Conservation (phyloP, 1,284 basidiomycete genomes). For the Fomitopsis schrenkii region DNA sequence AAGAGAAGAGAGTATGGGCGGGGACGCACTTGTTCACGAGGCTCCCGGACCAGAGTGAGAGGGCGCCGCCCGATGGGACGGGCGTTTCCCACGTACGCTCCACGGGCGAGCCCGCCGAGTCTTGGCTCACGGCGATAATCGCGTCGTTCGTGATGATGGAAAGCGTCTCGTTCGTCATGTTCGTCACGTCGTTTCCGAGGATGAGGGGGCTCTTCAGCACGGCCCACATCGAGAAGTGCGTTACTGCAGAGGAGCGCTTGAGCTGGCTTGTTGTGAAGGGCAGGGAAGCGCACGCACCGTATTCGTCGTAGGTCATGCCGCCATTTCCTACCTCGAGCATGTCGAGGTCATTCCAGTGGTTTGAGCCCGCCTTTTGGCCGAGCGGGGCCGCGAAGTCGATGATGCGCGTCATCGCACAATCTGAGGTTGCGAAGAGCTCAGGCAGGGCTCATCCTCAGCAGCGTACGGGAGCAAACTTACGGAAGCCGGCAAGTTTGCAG, state of each 20-base stretch:
- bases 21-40: slow-evolving; percentile 27
- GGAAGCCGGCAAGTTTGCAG: slow-evolving; percentile 37
- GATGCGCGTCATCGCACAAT: slow-evolving; percentile 34
- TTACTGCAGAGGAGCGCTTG: slow-evolving; percentile 19
- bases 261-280: neutral
- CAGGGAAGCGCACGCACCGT: slow-evolving; percentile 19
- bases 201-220: slow-evolving; percentile 39
- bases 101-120: slow-evolving; percentile 24
- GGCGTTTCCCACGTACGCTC: slow-evolving; percentile 29
- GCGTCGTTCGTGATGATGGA: slow-evolving; percentile 33
- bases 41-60: slow-evolving; percentile 30
- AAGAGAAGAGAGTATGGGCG: neutral
- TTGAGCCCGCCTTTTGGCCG: slow-evolving; percentile 35
- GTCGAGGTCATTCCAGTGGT: slow-evolving; percentile 40
- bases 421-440: slow-evolving; percentile 12
- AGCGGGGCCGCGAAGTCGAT: slow-evolving; percentile 37
- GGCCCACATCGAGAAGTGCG: slow-evolving; percentile 42
- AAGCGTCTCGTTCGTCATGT: slow-evolving; percentile 33
- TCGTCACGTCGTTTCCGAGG: slow-evolving; percentile 36
- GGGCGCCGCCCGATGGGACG: slow-evolving; percentile 24
- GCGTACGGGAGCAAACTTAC: slow-evolving; percentile 11
- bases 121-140: slow-evolving; percentile 32
- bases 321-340: slow-evolving; percentile 42
- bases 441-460: neutral
- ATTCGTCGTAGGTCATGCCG: slow-evolving; percentile 40